Evolutionary conservation across 768 basidiomycete genomes (phyloP), one percentile per base, ranked within the genome.

Genomic region (Hericium erinaceus): DNA sequence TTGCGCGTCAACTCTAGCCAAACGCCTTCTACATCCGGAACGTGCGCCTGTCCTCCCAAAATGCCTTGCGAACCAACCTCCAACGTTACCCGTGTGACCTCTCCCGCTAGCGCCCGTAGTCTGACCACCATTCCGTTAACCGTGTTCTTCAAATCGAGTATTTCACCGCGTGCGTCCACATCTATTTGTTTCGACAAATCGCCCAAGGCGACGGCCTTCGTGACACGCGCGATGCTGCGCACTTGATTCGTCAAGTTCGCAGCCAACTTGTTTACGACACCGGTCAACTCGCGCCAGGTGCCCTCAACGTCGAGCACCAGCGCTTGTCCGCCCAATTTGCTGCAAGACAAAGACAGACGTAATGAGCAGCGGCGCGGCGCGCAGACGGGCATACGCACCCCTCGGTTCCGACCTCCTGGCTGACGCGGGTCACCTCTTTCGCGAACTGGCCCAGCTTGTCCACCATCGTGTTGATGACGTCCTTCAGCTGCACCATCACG

Each of bases 161-260:
- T 94, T 70, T 95, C 93, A 16, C 93, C 93, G 11, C 83, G 78
- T 11, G 85, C 87, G 62, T 92, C 89, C 60, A 95, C 92, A 54
- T 91, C 89, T 61, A 95, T 93, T 65, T 87, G 89, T 69, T 89
- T 89, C 55, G 81, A 84, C 61, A 92, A 70, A 71, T 95, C 92
- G n/a, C 93, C 93, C 48, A 83, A 72, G 0, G 92, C 93, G 64
- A 95, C 92, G 1, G 81, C 81, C 58, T 79, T 83, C 15, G 81
- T 83, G 58, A 83, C 81, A 48, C 72, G 72, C 26, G 80, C 80
- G 63, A 82, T 81, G 16, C 74, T 75, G 39, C 77, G 74, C 11
- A 79, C 79, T 57, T 79, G 77, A 39, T 66, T 72, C 5, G 86
- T 89, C 54, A 89, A 69, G 70, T 89, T 89, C 7, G 82, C 82